Base-by-base conservation (phyloP, 2,329 filamentous ascomycete genomes). In the Arachnomyces sp. region DNA sequence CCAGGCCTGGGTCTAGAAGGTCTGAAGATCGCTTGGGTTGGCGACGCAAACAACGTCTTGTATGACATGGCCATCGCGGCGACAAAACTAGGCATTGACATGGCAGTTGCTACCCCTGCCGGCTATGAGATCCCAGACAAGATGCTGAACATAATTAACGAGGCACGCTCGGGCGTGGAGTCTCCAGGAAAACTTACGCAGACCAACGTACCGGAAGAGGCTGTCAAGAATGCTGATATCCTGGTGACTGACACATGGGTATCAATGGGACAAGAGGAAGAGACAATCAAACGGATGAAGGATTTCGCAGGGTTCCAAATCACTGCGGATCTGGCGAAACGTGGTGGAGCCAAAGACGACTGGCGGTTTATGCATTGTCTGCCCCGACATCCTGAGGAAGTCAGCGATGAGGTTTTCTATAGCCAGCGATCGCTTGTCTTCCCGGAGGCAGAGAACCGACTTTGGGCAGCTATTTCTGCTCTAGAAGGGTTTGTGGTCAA, bases 311-410 rank as follows among this genome's bases (percentile, higher is more conserved):
- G 90, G 11, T 98, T 89, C 66, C 90, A 95, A 61, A 84, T 98
- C 56, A 95, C 90, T 2, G 76, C 81, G 35, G 84, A 92, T 32
- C 71, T 98, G 50, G 90, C 88, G 2, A 76, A 81, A 63, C 74
- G 81, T 36, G 89, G 88, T 32, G 89, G 87, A 14, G 92, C 92
- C 31, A 94, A 92, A 61, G 72, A 82, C 11, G 76, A 76, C 47
- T 98, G 92, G 92, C 88, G 86, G 64, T 98, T 98, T 62, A 95
- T 98, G 92, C 92, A 98, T 70, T 98, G 92, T 61, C 66, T 98
- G 43, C 92, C 92, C 11, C 77, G 92, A 47, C 89, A 98, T 59
- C 77, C 77, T 0, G 90, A 98, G 63, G 92, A 98, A 67, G 92
- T 98, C 28, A 79, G 76, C 43, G 90, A 98, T 56, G 88, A 92